These are phyloP conservation scores for Erythrophleum ivorense DNA, from an alignment of 331 rosid genomes.

Conservation along the genomic window DNA sequence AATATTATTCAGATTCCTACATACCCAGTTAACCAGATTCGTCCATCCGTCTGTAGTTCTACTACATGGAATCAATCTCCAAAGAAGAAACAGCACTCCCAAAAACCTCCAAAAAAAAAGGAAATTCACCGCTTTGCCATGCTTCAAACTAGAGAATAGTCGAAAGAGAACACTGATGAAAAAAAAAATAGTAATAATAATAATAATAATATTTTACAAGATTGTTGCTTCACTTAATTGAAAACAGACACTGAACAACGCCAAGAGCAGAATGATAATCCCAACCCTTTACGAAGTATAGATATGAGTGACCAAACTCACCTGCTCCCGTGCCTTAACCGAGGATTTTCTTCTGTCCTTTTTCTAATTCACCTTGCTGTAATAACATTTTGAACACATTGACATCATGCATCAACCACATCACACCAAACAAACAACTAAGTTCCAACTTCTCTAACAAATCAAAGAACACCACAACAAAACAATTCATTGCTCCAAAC, in stretches of 20 bases:
- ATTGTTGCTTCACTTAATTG: not conserved
- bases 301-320: constrained; percentile 16
- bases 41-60: too few relatives aligned
- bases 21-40: too few relatives aligned
- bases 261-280: not conserved
- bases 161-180: not conserved
- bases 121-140: not conserved
- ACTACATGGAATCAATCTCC: too few relatives aligned
- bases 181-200: too few relatives aligned
- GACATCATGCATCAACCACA: constrained; percentile 36
- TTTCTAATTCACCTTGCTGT: constrained; percentile 18
- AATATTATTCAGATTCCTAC: too few relatives aligned
- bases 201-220: constrained; percentile 18
- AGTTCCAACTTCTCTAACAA: constrained; percentile 36
- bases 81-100: not conserved
- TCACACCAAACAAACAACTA: constrained; percentile 35
- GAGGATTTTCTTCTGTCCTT: constrained; percentile 1
- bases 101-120: not conserved
- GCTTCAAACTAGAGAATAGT: too few relatives aligned
- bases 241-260: not conserved
- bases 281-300: not conserved
- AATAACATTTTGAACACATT: constrained; percentile 26
- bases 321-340: constrained; percentile 2
- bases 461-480: constrained; percentile 17
- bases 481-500: constrained; percentile 38